phyloP scores from a whole-genome alignment of 2,329 filamentous ascomycete species.

The Claviceps capensis region DNA sequence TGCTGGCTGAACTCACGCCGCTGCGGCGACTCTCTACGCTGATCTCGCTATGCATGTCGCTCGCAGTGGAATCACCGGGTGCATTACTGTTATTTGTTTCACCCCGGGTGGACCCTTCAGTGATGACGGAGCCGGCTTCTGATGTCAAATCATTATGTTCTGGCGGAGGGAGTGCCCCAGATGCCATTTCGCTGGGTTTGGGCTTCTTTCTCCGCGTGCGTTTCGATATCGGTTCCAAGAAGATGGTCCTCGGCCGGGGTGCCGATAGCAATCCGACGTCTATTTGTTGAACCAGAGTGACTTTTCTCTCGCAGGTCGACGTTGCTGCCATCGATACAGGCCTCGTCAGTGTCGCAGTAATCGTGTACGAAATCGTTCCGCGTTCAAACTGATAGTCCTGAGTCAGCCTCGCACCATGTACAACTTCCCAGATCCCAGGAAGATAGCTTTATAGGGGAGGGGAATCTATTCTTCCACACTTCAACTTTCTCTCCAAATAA shows the following conservation, averaged over 20 bases:
- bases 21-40: slow-evolving; percentile 59
- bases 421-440: too few relatives aligned
- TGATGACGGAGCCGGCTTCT: slow-evolving; percentile 22
- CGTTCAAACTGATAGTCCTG: slow-evolving; percentile 68
- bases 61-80: slow-evolving; percentile 18
- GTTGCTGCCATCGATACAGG: slow-evolving; percentile 77
- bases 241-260: slow-evolving; percentile 71
- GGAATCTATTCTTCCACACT: too few relatives aligned
- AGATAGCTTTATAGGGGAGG: too few relatives aligned
- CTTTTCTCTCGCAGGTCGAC: slow-evolving; percentile 64
- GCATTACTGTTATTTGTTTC: slow-evolving; percentile 24
- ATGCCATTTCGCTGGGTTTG: slow-evolving; percentile 28
- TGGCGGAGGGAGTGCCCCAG: slow-evolving; percentile 20
- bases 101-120: slow-evolving; percentile 23
- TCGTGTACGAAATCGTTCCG: slow-evolving; percentile 81
- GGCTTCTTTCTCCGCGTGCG: slow-evolving; percentile 49
- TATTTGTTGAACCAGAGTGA: slow-evolving; percentile 67
- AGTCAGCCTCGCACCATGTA: neutral
- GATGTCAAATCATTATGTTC: slow-evolving; percentile 25
- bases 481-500: too few relatives aligned
- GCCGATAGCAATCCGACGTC: slow-evolving; percentile 65
- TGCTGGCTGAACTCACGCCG: slow-evolving; percentile 52
- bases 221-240: slow-evolving; percentile 73
- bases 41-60: slow-evolving; percentile 51
- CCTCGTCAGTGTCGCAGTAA: slow-evolving; percentile 79